phyloP scores from a whole-genome alignment of 495 filamentous ascomycete species.

The Neurospora terricola region DNA sequence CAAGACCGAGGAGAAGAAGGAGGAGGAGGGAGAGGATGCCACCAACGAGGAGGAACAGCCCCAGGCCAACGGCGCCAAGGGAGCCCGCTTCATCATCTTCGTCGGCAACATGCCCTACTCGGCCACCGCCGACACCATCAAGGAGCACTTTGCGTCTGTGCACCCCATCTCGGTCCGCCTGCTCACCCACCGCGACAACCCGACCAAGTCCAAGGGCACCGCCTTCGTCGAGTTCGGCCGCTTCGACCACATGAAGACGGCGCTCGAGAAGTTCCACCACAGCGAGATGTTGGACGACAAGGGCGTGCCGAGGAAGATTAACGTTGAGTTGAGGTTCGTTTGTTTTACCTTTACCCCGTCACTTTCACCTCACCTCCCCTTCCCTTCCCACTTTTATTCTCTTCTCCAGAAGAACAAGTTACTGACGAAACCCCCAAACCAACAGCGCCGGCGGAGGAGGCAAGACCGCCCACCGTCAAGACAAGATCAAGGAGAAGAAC shows the following conservation, averaged over 20 bases:
- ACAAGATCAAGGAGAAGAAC: constrained; percentile 73
- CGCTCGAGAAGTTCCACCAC: constrained; percentile 81
- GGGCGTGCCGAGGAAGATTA: constrained; percentile 58
- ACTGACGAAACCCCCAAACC: background rate
- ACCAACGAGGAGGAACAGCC: constrained; percentile 4
- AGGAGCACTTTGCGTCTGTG: constrained; percentile 67
- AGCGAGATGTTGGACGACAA: constrained; percentile 63
- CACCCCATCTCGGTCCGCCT: constrained; percentile 64
- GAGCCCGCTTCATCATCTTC: constrained; percentile 72
- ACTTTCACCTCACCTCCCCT: background rate
- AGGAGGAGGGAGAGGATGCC: constrained; percentile 11
- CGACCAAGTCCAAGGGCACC: constrained; percentile 67
- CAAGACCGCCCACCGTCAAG: constrained; percentile 57
- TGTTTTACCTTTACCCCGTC: background rate
- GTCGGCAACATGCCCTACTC: constrained; percentile 86
- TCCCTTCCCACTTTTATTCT: background rate
- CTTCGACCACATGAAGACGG: constrained; percentile 90
- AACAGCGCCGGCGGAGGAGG: constrained; percentile 69
- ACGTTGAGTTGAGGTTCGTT: constrained; percentile 81
- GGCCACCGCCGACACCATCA: constrained; percentile 56
- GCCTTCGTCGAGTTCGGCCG: constrained; percentile 89
- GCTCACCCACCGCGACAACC: constrained; percentile 58
- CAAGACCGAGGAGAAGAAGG: constrained; percentile 2
- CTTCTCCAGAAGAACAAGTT: background rate
- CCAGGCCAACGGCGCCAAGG: constrained; percentile 25